Conservation (phyloP, 768 basidiomycete species). For the Mrakia gelida region DNA sequence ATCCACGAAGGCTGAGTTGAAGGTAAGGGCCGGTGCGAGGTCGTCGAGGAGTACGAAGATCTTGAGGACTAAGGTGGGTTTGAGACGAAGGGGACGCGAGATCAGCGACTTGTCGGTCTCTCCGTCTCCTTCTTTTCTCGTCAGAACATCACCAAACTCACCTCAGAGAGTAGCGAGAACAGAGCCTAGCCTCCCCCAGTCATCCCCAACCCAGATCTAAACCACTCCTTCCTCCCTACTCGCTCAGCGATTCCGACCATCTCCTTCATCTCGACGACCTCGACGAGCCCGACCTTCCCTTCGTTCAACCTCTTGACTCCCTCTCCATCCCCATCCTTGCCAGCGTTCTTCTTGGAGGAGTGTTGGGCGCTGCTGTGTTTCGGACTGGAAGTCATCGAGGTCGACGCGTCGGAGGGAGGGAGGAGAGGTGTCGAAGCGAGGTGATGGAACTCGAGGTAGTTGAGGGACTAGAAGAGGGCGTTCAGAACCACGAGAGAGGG, state of each 20-base stretch:
- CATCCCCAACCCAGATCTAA: conserved; percentile 25
- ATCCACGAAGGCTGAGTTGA: too few species aligned
- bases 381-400: neutral
- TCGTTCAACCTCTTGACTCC: neutral
- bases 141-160: too few species aligned
- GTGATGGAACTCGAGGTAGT: conserved; percentile 31
- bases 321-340: neutral
- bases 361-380: neutral
- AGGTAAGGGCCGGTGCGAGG: too few species aligned
- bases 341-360: neutral
- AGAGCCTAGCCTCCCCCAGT: conserved; percentile 1
- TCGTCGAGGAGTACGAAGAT: too few species aligned
- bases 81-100: too few species aligned
- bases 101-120: too few species aligned
- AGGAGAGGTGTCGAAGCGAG: conserved; percentile 4
- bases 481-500: neutral
- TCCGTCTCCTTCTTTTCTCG: too few species aligned
- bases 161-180: too few species aligned
- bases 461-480: conserved; percentile 16
- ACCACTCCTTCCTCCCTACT: conserved; percentile 28
- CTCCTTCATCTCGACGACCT: conserved; percentile 28
- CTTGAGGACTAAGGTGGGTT: too few species aligned
- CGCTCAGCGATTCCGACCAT: conserved; percentile 17
- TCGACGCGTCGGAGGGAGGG: neutral
- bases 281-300: conserved; percentile 14